phyloP scores from a whole-genome alignment of 352 stramenopile genomes.

The Sclerospora graminicola region DNA sequence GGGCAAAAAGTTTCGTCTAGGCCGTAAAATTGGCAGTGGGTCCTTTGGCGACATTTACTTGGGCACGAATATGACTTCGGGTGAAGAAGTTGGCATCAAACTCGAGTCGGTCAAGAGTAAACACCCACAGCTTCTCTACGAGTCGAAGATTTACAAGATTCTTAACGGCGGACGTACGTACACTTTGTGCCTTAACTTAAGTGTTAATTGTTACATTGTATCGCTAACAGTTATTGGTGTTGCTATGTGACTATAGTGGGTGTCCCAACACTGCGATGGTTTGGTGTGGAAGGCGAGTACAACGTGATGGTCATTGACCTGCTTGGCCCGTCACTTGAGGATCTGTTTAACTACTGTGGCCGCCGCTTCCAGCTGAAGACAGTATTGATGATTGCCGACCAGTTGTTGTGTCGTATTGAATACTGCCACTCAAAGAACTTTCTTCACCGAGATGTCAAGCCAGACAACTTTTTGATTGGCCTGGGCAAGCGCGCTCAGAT shows the following conservation, averaged over 20 bases:
- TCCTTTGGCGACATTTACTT: constrained; percentile 99
- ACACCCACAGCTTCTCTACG: constrained; percentile 98
- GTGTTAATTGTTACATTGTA: not conserved
- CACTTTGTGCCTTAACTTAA: not conserved
- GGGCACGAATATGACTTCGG: constrained; percentile 99
- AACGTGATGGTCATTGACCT: constrained; percentile 99
- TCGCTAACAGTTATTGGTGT: not conserved
- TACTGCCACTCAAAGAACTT: constrained; percentile 87
- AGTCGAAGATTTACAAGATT: constrained; percentile 99
- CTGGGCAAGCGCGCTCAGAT: constrained; percentile 83
- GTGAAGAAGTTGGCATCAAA: constrained; percentile 98
- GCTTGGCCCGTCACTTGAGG: constrained; percentile 90
- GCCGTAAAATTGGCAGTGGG: constrained; percentile 97
- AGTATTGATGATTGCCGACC: constrained; percentile 90
- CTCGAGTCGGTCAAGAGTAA: constrained; percentile 96
- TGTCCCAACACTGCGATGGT: constrained; percentile 98
- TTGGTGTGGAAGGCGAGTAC: constrained; percentile 98
- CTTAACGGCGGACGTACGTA: constrained; percentile 96
- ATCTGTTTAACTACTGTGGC: constrained; percentile 86
- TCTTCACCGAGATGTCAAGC: constrained; percentile 87
- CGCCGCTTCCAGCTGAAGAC: constrained; percentile 92
- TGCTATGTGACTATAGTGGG: constrained; percentile 64
- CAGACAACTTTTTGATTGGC: constrained; percentile 87
- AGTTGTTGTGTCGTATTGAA: constrained; percentile 78
- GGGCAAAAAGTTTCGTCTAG: constrained; percentile 99